These are phyloP conservation scores for Phlegmacium glaucopus DNA, from an alignment of 768 basidiomycete genomes.

Conservation along the genomic window DNA sequence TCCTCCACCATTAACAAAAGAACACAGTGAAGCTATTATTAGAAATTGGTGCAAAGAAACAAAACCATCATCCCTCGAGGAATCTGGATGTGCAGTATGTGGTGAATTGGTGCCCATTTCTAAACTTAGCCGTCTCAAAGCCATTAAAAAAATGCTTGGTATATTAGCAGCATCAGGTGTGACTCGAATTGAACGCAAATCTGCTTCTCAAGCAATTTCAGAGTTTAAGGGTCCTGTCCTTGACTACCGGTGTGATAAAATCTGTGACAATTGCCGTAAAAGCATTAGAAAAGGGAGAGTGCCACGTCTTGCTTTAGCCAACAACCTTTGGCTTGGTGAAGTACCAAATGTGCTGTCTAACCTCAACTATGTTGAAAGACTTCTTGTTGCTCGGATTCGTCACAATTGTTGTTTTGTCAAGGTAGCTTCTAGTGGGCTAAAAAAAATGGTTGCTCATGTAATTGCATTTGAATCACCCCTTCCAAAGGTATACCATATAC, in stretches of 20 bases:
- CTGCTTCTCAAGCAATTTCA: not conserved
- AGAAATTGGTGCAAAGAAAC: not conserved
- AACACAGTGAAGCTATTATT: too few relatives aligned
- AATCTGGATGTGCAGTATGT: not conserved
- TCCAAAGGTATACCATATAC: conserved; percentile 15
- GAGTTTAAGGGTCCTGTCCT: conserved; percentile 14
- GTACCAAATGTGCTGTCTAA: conserved; percentile 20
- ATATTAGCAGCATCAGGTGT: not conserved
- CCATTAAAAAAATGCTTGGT: not conserved
- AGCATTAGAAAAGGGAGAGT: conserved; percentile 7
- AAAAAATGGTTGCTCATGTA: too few relatives aligned
- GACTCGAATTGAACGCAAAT: not conserved
- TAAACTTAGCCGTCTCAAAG: not conserved
- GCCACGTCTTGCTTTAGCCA: conserved; percentile 24
- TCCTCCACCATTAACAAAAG: too few relatives aligned
- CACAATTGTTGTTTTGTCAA: conserved; percentile 27
- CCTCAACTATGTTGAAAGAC: conserved; percentile 23
- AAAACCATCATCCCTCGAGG: not conserved
- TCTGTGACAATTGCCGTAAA: too few relatives aligned
- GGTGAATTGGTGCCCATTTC: not conserved
- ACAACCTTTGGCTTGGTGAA: conserved; percentile 30
- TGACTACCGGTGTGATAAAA: not conserved
- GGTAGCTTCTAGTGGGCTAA: conserved; percentile 24
- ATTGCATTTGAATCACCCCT: conserved; percentile 19
- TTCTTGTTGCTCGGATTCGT: conserved; percentile 17